Evolutionary conservation across 2,329 filamentous ascomycete genomes (phyloP), one percentile per base, ranked within the genome.

Genomic region (Domatiomyces catenatus): DNA sequence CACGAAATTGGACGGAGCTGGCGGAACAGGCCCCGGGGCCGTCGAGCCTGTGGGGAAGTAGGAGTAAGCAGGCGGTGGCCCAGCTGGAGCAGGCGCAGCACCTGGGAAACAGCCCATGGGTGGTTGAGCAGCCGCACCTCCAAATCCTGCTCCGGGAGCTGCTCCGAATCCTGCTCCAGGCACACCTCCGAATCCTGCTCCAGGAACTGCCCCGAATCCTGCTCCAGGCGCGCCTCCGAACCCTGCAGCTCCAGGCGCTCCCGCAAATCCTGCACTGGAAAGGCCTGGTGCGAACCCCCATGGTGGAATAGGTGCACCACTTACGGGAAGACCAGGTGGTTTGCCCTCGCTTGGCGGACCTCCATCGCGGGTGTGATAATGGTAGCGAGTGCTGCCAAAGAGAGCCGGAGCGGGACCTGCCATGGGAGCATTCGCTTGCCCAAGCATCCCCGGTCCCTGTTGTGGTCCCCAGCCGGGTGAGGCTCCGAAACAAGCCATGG

Each of bases 321-420:
- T 18, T 15, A 12, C 15, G 8, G 46, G 42, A 1, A 52, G 36
- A 43, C 45, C 36, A 7, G 64, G 64, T 48, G 63, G 61, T 17
- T 61, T 54, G 3, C 61, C 63, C 42, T 60, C 58, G 50, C 62
- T 61, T 15, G 64, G 64, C 48, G 61, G 59, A 10, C 58, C 52
- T 3, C 62, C 63, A 49, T 62, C 61, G 19, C 57, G 52, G 10
- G 62, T 66, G 17, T 63, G 52, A 51, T 62, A 64, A 24, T 52
- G 51, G 46, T 59, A 58, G 12, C 44, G 26, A 15, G 52, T 55
- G 49, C 52, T 58, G 24, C 55, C 55, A 22, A 55, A 51, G 28
- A 58, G 46, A 24, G 54, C 56, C 19, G 53, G 48, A 28, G 51
- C 48, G 15, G 32, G 32, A 15, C 32, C 32, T 39, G 10, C 32